Percentiles rank a stretch among this genome's conserved stretches.
Conservation (phyloP, 2,329 filamentous ascomycete genomes). For the Pseudogymnoascus pannorum region DNA sequence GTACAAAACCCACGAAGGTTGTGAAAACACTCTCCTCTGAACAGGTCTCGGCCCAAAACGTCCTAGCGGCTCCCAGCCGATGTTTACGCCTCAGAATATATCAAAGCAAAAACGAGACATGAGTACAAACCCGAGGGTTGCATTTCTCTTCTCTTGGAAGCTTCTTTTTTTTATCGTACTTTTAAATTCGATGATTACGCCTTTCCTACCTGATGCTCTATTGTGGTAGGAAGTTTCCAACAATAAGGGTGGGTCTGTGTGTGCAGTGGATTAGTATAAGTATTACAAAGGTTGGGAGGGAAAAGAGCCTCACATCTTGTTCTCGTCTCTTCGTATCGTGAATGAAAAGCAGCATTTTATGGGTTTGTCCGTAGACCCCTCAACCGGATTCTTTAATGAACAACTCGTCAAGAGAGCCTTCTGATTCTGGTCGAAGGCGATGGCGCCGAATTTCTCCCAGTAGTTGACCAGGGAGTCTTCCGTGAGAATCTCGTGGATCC, state of each 20-base stretch:
- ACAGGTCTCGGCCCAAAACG: constrained; percentile 15
- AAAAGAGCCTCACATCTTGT: constrained; percentile 72
- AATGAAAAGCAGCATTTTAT: constrained; percentile 97
- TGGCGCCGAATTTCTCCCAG: constrained; percentile 98
- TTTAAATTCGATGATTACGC: background rate
- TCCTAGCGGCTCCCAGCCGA: constrained; percentile 16
- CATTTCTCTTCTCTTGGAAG: background rate
- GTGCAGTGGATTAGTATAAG: constrained; percentile 27
- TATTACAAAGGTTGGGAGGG: background rate
- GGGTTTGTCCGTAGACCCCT: constrained; percentile 60
- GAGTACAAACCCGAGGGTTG: background rate
- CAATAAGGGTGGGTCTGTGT: constrained; percentile 78
- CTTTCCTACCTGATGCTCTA: constrained; percentile 34
- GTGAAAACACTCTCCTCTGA: constrained; percentile 12
- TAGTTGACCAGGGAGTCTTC: constrained; percentile 94
- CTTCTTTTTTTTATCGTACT: background rate
- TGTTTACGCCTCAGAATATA: constrained; percentile 13
- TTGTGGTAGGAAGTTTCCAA: constrained; percentile 93
- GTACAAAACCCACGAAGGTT: constrained; percentile 13
- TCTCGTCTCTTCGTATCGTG: constrained; percentile 86
- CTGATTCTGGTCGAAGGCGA: constrained; percentile 88
- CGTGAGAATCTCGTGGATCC: constrained; percentile 89
- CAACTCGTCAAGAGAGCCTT: constrained; percentile 95
- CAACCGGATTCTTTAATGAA: constrained; percentile 73
- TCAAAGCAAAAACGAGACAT: background rate